phyloP scores from a whole-genome alignment of 2,329 filamentous ascomycete genomes.

The Trichoderma arundinaceum region DNA sequence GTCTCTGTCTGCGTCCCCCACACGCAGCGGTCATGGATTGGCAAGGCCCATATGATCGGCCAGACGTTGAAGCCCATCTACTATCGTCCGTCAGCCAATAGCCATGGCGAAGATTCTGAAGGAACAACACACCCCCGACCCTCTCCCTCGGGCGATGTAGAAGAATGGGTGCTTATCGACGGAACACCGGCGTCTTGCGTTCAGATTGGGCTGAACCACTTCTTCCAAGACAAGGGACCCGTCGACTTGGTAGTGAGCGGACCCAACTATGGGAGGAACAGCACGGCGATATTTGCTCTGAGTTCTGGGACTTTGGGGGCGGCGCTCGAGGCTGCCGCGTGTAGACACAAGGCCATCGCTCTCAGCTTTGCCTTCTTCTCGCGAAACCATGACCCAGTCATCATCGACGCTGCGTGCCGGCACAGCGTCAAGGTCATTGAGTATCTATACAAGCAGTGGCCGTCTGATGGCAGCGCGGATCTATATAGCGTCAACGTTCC shows the following conservation, averaged over 20 bases:
- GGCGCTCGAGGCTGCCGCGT: slow-evolving; percentile 77
- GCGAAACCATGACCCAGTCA: slow-evolving; percentile 78
- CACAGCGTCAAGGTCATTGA: slow-evolving; percentile 80
- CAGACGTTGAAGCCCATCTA: slow-evolving; percentile 84
- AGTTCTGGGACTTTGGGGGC: slow-evolving; percentile 79
- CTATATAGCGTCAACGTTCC: slow-evolving; percentile 94
- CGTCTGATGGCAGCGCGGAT: slow-evolving; percentile 68
- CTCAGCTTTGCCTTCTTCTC: slow-evolving; percentile 90
- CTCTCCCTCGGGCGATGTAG: slow-evolving; percentile 61
- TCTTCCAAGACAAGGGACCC: slow-evolving; percentile 73
- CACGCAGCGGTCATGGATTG: slow-evolving; percentile 95
- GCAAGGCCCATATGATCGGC: slow-evolving; percentile 95
- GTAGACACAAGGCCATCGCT: slow-evolving; percentile 73
- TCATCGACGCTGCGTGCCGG: slow-evolving; percentile 77
- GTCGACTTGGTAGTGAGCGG: slow-evolving; percentile 79
- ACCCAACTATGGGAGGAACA: slow-evolving; percentile 84
- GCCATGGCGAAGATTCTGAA: slow-evolving; percentile 55
- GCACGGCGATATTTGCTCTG: slow-evolving; percentile 78
- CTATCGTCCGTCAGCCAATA: slow-evolving; percentile 66
- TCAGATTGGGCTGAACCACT: slow-evolving; percentile 81
- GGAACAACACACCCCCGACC: slow-evolving; percentile 67
- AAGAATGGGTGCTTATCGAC: slow-evolving; percentile 83
- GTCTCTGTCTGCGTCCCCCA: slow-evolving; percentile 92
- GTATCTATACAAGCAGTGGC: slow-evolving; percentile 77
- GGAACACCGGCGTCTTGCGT: slow-evolving; percentile 82